Evolutionary conservation across 352 stramenopile genomes (phyloP), one percentile per base, ranked within the genome.

Genomic region (Phytophthora pisi): DNA sequence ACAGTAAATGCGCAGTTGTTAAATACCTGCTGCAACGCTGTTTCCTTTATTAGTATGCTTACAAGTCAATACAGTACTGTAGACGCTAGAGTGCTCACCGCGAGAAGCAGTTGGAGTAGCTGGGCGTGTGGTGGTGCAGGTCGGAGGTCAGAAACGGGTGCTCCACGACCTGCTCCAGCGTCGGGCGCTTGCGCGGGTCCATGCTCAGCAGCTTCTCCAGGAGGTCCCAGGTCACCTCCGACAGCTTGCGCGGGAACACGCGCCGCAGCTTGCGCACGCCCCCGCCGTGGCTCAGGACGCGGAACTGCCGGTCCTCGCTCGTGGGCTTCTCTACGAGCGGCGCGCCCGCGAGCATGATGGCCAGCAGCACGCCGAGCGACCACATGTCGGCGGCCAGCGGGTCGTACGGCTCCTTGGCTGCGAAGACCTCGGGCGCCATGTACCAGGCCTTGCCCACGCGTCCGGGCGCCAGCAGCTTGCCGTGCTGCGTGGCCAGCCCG

Each of bases 401-500:
- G 57, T 88, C 67, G 57, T 88, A 87, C 18, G 68, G 24, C 13
- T 72, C 54, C 20, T 80, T 61, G 13, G 57, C 74, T 49, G 74
- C 74, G 46, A 76, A 88, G 16, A 89, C 79, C 64, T 91, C 82
- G 1, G 82, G 82, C 2, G 80, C 79, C 77, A 91, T 91, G 73
- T 91, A 91, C 74, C 78, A 88, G 10, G 60, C 64, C 63, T 91
- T 91, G 46, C 83, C 83, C 6, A 89, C 78, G 28, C 79, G 68
- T 31, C 71, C 68, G n/a, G 66, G 64, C 7, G 63, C 58, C 15
- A 76, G 31, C n/a, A 66, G 57, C 5, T 68, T 74, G 47, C 45
- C 63, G 26, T 76, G 64, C 3, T 66, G 49, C 0, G 55, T 38
- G 15, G 77, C 78, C 6, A 90, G 54, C 5, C 82, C 82, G 64